Evolutionary conservation across 768 basidiomycete genomes (phyloP), one percentile per base, ranked within the genome.

Genomic region (Russula compacta): DNA sequence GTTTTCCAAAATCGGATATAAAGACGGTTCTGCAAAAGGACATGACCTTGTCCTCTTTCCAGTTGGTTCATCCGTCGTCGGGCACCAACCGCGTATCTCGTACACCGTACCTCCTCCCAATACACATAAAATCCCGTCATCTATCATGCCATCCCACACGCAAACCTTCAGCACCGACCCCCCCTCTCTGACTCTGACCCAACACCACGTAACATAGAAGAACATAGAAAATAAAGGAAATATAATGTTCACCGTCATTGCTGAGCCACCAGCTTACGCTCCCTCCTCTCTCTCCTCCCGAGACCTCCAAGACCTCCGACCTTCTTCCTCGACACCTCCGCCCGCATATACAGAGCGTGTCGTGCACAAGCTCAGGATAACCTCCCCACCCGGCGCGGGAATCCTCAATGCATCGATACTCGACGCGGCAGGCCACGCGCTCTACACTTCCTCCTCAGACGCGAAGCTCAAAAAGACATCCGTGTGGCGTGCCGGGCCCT

Each of bases 391-490:
- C 0, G 61, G 61, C n/a, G 21, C 40, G 39, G 56, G 56, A 21
- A 58, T 63, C 14, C 61, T 63, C 15, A 58, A 63, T 39, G 47
- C 61, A 5, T 47, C 61, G 17, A 58, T 63, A 40, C 44, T 63
- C 24, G 52, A 58, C 39, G 46, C 46, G 12, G 24, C 46, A 1
- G 61, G 61, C 24, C 52, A 39, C 38, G 21, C 24, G 6, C 56
- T 63, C 12, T 63, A 58, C 33, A 58, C 46, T 11, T 38, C 56
- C 24, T 53, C 39, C 8, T 48, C 61, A 17, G 61, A 63, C 11
- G 39, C 61, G 15, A 63, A 63, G 52, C 46, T 63, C 19, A 63
- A 63, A 14, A 63, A 54, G 46, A 63, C 61, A 14, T 58, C 61
- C 6, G 47, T 63, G 32, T 52, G 52, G 15, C 56, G 61, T 11